Percentiles rank a stretch among this genome's conserved stretches.
These are phyloP conservation scores for Sporothrix brasiliensis DNA, from an alignment of 2,329 filamentous ascomycete species.

Conservation along the genomic window DNA sequence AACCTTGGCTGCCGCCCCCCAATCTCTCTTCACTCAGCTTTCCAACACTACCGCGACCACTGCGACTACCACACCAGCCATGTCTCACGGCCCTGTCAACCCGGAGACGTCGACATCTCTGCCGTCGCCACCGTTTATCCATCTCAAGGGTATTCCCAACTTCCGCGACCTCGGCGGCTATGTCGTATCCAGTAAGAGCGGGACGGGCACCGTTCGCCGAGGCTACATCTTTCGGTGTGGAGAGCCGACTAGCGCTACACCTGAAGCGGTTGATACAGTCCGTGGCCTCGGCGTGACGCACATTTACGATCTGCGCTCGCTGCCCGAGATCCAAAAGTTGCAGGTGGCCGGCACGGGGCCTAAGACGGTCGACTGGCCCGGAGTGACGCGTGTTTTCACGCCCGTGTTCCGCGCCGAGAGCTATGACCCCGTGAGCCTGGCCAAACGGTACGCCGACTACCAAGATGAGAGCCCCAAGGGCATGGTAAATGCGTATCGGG, in stretches of 20 bases:
- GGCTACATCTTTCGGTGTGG: conserved; percentile 67
- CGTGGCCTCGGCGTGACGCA: conserved; percentile 61
- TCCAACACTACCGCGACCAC: not conserved
- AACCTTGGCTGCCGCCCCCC: not conserved
- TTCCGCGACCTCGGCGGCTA: conserved; percentile 70
- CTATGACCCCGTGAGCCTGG: conserved; percentile 65
- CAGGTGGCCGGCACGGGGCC: conserved; percentile 39
- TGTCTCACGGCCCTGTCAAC: not conserved
- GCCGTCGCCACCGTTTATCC: conserved; percentile 53
- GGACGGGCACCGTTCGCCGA: conserved; percentile 23
- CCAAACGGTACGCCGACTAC: conserved; percentile 63
- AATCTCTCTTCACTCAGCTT: not conserved
- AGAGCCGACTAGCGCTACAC: conserved; percentile 62
- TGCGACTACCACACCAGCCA: not conserved
- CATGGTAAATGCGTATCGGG: conserved; percentile 50
- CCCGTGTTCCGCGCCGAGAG: conserved; percentile 67
- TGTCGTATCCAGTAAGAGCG: conserved; percentile 41
- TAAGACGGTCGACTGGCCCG: conserved; percentile 50
- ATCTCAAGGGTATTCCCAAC: conserved; percentile 64
- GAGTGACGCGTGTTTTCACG: conserved; percentile 59
- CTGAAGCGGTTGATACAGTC: conserved; percentile 56
- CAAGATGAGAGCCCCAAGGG: conserved; percentile 51
- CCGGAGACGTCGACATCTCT: conserved; percentile 34
- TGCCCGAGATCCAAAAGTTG: conserved; percentile 58
- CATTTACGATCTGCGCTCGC: conserved; percentile 70